phyloP scores from a whole-genome alignment of 1,284 basidiomycete species.

The Farysia itapuensis region DNA sequence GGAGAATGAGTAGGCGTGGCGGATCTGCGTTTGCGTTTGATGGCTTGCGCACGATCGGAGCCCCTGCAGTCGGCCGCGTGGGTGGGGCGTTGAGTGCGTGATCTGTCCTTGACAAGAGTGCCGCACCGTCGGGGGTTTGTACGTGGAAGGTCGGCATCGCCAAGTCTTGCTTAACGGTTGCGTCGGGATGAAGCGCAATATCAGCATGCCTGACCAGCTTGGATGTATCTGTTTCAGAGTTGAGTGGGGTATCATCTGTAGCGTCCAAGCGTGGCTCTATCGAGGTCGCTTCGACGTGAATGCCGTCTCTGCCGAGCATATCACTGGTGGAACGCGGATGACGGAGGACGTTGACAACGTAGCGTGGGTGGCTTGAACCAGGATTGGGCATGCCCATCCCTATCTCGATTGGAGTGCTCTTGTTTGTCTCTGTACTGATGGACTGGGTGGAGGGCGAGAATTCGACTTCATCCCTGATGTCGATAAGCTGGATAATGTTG shows the following conservation, averaged over 20 bases:
- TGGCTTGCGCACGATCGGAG: background rate
- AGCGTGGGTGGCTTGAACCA: background rate
- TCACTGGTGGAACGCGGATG: slow-evolving; percentile 38
- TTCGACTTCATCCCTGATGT: slow-evolving; percentile 53
- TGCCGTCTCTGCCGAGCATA: slow-evolving; percentile 22
- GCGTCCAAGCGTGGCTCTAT: slow-evolving; percentile 13
- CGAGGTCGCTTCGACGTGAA: slow-evolving; percentile 10
- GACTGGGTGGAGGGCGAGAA: slow-evolving; percentile 19
- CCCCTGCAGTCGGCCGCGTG: background rate
- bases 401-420: background rate
- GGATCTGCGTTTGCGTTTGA: slow-evolving; percentile 10
- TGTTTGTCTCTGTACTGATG: slow-evolving; percentile 1
- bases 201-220: background rate
- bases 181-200: background rate
- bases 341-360: no score
- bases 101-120: no score
- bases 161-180: no score
- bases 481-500: slow-evolving; percentile 49
- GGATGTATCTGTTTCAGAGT: no score
- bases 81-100: background rate
- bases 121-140: slow-evolving; percentile 12
- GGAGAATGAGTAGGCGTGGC: slow-evolving; percentile 53
- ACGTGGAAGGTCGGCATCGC: slow-evolving; percentile 16
- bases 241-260: background rate
- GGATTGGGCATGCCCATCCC: slow-evolving; percentile 8